Conservation (phyloP, 2,329 filamentous ascomycete genomes). For the Venturiaceae sp. region DNA sequence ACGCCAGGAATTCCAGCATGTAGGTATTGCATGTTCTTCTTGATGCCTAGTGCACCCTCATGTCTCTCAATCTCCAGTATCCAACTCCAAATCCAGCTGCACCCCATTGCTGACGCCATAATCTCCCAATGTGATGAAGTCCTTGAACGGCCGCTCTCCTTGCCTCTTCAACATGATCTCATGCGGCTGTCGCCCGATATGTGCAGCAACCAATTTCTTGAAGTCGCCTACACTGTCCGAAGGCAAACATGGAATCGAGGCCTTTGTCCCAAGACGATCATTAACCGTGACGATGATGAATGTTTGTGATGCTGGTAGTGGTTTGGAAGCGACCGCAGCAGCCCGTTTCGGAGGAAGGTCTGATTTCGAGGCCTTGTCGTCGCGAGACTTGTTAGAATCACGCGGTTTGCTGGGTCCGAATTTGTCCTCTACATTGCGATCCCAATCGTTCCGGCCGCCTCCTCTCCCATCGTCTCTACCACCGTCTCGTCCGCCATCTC, state of each 20-base stretch:
- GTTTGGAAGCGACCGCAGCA: conserved; percentile 14
- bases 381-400: conserved; percentile 23
- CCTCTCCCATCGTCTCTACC: conserved; percentile 5
- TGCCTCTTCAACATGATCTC: conserved; percentile 90
- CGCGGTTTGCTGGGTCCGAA: not conserved
- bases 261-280: conserved; percentile 92
- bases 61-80: conserved; percentile 5
- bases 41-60: not conserved
- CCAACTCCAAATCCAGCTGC: conserved; percentile 34
- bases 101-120: conserved; percentile 93
- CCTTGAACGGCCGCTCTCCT: conserved; percentile 88
- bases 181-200: conserved; percentile 79
- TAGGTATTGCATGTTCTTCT: not conserved
- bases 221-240: conserved; percentile 61
- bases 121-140: conserved; percentile 76
- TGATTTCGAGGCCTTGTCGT: conserved; percentile 11
- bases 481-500: conserved; percentile 7
- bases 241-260: conserved; percentile 79
- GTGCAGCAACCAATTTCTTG: conserved; percentile 83
- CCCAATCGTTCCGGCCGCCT: conserved; percentile 4
- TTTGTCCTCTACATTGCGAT: conserved; percentile 2
- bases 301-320: conserved; percentile 28
- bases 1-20: too few species aligned
- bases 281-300: conserved; percentile 96
- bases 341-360: conserved; percentile 10